Evolutionary conservation across 2,329 filamentous ascomycete genomes (phyloP), one percentile per base, ranked within the genome.

Genomic region (Aquanectria penicillioides): DNA sequence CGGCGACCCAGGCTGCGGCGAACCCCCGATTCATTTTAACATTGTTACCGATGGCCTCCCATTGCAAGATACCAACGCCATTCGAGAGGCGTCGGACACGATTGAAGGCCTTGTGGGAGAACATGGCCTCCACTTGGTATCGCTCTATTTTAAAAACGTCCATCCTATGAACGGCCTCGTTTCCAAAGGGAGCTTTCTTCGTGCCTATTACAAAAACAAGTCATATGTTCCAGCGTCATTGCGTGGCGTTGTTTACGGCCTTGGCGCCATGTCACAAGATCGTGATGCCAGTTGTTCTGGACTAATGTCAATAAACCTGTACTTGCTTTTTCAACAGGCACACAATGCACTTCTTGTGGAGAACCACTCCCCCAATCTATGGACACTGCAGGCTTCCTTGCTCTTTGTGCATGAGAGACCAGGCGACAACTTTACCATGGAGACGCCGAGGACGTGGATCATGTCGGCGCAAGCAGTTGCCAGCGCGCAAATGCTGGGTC

Each of bases 91-190:
- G 10, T 78, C 76, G 0, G 68, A 74, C 13, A 62, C 59, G 4
- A 77, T 78, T 34, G 77, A 78, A 59, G 43, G 56, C 7, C 67
- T 71, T 17, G 75, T 77, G 3, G 63, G 63, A 15, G 67, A 65
- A 9, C 65, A 74, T 56, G 72, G 69, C 0, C 68, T 71, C 13
- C 63, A 60, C 3, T 67, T 79, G 2, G 65, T 79, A 15, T 69
- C 72, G 6, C 66, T 77, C 3, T 78, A 74, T 56, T 78, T 78
- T 54, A 67, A 67, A 51, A 71, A 76, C 38, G 70, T 78, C n/a
- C 77, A 78, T 54, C 75, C 75, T 0, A 69, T 74, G 7, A 71
- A 75, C 23, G 73, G 71, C 12, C 58, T 77, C 12, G 63, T 78
- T 20, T 75, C 75, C 3, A 78, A 77, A 44, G 65, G 64, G 8